Conservation (phyloP, 306 rosid species). For the Castanospermum australe region DNA sequence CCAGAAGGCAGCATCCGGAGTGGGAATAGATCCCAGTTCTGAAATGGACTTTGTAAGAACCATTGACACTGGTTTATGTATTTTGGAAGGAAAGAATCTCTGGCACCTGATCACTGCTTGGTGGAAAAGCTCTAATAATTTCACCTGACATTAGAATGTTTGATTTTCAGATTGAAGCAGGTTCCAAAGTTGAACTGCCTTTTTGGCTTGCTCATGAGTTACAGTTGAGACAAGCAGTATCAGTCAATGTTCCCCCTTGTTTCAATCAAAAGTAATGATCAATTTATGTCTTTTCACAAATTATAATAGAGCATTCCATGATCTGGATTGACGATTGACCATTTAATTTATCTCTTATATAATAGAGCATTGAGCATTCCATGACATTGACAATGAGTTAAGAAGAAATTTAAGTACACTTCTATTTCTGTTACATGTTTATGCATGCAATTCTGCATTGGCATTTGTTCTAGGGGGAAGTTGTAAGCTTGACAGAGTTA, state of each 20-base stretch:
- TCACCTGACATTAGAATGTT: slow-evolving; percentile 32
- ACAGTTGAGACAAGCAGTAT: slow-evolving; percentile 69
- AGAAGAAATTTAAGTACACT: slow-evolving; percentile 17
- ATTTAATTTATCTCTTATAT: neutral
- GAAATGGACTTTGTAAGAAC: slow-evolving; percentile 68
- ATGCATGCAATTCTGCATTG: slow-evolving; percentile 11
- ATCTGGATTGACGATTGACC: too few species aligned
- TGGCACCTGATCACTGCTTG: slow-evolving; percentile 5
- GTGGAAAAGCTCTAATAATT: slow-evolving; percentile 21
- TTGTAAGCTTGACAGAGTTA: neutral
- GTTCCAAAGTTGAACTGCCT: slow-evolving; percentile 89
- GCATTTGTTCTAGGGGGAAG: slow-evolving; percentile 14
- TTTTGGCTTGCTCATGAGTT: slow-evolving; percentile 94
- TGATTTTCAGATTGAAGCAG: slow-evolving; percentile 77
- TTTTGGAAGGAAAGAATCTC: slow-evolving; percentile 22
- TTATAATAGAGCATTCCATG: neutral
- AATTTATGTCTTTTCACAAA: neutral
- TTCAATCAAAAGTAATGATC: slow-evolving; percentile 75
- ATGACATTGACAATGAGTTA: slow-evolving; percentile 1
- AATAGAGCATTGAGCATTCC: neutral
- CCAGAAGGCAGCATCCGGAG: slow-evolving; percentile 80
- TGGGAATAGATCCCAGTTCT: slow-evolving; percentile 86
- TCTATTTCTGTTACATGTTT: neutral
- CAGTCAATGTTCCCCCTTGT: slow-evolving; percentile 67
- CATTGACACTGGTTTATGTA: neutral